phyloP scores from a whole-genome alignment of 2,329 filamentous ascomycete genomes.

The Coniochaeta sp. region DNA sequence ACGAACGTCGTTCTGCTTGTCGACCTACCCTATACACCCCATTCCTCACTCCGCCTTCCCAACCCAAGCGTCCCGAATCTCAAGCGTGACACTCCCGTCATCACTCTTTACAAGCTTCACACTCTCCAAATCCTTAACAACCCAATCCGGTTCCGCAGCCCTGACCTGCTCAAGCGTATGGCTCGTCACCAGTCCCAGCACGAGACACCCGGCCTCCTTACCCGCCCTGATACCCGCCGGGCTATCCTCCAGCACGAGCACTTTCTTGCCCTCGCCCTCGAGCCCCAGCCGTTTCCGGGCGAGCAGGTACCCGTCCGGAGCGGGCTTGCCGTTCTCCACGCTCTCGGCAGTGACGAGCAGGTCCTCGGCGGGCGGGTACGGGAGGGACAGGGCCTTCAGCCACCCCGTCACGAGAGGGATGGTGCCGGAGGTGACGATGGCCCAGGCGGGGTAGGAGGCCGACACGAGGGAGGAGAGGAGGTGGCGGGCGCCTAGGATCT shows the following conservation, averaged over 20 bases:
- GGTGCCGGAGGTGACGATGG: constrained; percentile 76
- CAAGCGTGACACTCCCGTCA: constrained; percentile 56
- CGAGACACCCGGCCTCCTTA: constrained; percentile 78
- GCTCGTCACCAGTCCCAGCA: constrained; percentile 78
- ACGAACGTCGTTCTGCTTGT: too few relatives aligned
- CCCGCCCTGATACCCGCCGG: constrained; percentile 79
- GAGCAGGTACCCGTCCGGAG: constrained; percentile 66
- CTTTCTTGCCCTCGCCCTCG: constrained; percentile 34
- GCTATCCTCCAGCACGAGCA: constrained; percentile 83
- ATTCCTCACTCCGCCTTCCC: neutral
- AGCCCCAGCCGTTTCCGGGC: constrained; percentile 57
- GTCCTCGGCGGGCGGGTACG: constrained; percentile 54
- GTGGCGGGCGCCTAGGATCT: constrained; percentile 75
- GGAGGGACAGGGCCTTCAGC: constrained; percentile 60
- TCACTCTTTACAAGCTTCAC: constrained; percentile 55
- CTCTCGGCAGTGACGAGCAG: constrained; percentile 70
- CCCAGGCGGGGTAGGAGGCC: constrained; percentile 60
- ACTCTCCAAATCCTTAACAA: constrained; percentile 72
- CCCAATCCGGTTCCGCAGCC: constrained; percentile 78
- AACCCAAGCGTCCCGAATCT: constrained; percentile 39
- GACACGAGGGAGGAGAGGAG: constrained; percentile 62
- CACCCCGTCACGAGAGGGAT: constrained; percentile 62
- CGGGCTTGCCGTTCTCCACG: constrained; percentile 68
- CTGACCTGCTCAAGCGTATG: constrained; percentile 67
- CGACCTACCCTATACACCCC: neutral